Evolutionary conservation across 2,329 filamentous ascomycete genomes (phyloP).

Genomic region (Myriosclerotinia curreyana): DNA sequence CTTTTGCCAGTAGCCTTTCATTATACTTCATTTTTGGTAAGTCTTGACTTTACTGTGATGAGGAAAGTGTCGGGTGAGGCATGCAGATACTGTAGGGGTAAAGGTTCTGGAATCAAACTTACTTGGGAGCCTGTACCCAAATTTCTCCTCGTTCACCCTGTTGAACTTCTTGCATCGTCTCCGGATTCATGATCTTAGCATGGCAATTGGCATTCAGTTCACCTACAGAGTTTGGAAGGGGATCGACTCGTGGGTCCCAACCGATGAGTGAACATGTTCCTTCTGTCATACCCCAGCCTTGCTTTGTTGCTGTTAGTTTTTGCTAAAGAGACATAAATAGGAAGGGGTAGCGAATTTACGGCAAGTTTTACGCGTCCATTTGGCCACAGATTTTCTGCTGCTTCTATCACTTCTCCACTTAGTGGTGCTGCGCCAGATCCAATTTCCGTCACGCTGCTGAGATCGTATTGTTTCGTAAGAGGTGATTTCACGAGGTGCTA

Average conservation of each 20-base stretch:
- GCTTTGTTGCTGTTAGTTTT: slow-evolving; percentile 43
- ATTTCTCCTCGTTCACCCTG: slow-evolving; percentile 44
- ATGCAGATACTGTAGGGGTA: too few relatives aligned
- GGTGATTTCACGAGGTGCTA: slow-evolving; percentile 62
- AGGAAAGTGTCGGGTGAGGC: not conserved
- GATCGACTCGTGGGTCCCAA: slow-evolving; percentile 56
- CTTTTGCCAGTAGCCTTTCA: slow-evolving; percentile 58
- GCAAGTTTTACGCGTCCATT: slow-evolving; percentile 65
- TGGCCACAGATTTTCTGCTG: slow-evolving; percentile 66
- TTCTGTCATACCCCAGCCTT: slow-evolving; percentile 90
- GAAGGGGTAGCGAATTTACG: slow-evolving; percentile 15
- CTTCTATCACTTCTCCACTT: slow-evolving; percentile 71
- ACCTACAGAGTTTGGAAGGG: slow-evolving; percentile 54
- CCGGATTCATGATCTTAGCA: slow-evolving; percentile 58
- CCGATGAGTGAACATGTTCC: slow-evolving; percentile 66
- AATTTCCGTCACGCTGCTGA: slow-evolving; percentile 69
- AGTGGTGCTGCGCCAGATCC: slow-evolving; percentile 84
- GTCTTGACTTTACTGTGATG: not conserved
- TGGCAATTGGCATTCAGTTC: slow-evolving; percentile 67
- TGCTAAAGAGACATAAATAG: not conserved
- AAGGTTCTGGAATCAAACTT: not conserved
- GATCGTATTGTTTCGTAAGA: slow-evolving; percentile 50
- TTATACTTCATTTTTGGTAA: slow-evolving; percentile 43
- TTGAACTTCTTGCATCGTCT: slow-evolving; percentile 43
- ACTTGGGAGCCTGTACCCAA: slow-evolving; percentile 48